Conservation (phyloP, 805 yeast genomes). For the Metschnikowia chrysomelidarum region DNA sequence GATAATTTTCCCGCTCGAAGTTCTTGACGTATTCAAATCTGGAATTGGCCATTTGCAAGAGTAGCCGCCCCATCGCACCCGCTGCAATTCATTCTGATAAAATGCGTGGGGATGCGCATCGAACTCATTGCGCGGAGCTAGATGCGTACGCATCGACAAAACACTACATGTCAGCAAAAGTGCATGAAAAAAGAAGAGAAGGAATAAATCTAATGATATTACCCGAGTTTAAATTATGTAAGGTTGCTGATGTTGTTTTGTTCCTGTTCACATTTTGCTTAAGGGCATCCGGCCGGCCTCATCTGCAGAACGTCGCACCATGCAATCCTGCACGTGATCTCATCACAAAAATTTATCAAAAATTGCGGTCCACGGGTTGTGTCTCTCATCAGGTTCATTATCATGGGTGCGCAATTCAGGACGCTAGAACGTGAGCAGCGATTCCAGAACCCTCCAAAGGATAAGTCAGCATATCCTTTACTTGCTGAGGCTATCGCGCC, state of each 20-base stretch:
- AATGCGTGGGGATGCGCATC: neutral
- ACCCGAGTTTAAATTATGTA: no score
- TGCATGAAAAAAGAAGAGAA: no score
- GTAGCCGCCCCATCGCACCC: constrained; percentile 2
- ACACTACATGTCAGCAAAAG: no score
- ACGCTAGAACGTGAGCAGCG: constrained; percentile 87
- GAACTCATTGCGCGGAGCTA: no score
- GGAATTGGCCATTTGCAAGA: constrained; percentile 68
- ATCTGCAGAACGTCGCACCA: constrained; percentile 5
- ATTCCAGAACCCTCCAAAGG: constrained; percentile 87
- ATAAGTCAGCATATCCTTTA: constrained; percentile 76
- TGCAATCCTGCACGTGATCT: constrained; percentile 17
- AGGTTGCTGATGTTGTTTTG: no score
- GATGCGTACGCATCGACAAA: no score
- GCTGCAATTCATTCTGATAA: neutral
- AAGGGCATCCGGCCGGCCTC: constrained; percentile 1
- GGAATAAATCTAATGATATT: no score
- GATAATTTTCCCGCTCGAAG: constrained; percentile 70
- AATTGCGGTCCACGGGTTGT: constrained; percentile 6
- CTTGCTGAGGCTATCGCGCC: constrained; percentile 90
- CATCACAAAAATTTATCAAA: constrained; percentile 20
- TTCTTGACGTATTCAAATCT: constrained; percentile 81
- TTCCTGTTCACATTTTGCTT: no score
- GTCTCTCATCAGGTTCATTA: constrained; percentile 5
- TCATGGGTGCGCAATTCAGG: constrained; percentile 58